Base-by-base conservation (phyloP, 2,329 filamentous ascomycete genomes). In the Madurella mycetomatis region DNA sequence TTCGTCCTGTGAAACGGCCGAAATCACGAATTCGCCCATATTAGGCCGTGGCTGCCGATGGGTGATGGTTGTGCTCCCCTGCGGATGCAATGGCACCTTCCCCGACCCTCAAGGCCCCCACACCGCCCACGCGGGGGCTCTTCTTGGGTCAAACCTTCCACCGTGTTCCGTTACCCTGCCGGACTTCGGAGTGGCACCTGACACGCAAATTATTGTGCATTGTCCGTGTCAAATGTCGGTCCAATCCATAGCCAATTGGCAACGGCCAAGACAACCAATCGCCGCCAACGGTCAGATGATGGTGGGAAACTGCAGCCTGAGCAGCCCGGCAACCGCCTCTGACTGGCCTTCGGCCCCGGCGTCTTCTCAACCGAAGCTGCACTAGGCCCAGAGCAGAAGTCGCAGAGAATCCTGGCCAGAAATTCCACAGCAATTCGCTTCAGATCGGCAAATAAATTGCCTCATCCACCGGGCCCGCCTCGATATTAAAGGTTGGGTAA, bases 321-420 rank as follows among this genome's bases (percentile, higher is more conserved):
- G 13, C 16, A 18, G 17, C 9, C 41, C 12, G 11, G 15, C 41
- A 5, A 43, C 2, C 15, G 41, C 18, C 41, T 43, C 9, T 18
- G 41, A 12, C 19, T 41, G 47, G n/a, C 15, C 16, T 37, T 16
- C 46, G n/a, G 30, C 31, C 25, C 4, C 25, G 25, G 32, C 30
- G 17, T 32, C 45, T 15, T 39, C 34, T n/a, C 16, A 15, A 12
- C 41, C 53, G 9, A 41, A 55, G 48, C 44, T 39, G 15, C 44
- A 44, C 54, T 54, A 59, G 40, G 19, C 57, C 53, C 18, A 47
- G 49, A 53, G 47, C 18, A 55, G 57, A 40, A 60, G 50, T 44
- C 25, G 47, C 47, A 55, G 39, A 44, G 55, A 56, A 56, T 8
- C 41, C 40, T 40, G 55, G 44, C 31, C 41, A 16, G 19, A 46